Base-by-base conservation (phyloP, 169 alveolate genomes). In the Neospora caninum region DNA sequence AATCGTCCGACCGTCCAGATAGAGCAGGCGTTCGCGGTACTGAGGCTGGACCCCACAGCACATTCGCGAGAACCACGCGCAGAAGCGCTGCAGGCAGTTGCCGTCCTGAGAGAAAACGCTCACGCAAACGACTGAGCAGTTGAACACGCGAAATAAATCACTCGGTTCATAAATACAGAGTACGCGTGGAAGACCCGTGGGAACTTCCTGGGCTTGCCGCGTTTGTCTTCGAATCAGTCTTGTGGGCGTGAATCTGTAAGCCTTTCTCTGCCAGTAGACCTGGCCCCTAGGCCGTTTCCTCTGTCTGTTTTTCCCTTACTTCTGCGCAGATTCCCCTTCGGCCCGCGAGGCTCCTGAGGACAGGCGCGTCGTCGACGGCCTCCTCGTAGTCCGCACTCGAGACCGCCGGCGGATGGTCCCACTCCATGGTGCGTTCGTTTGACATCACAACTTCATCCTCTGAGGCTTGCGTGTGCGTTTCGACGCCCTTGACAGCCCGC, bases 21-120 rank as follows among this genome's bases (percentile, higher is more conserved):
- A 49, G 22, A 88, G 42, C 13, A 88, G 80, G n/a, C 92, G 92
- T 80, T 88, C 83, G 39, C 38, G n/a, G 83, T 88, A 88, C 58
- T n/a, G 41, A 16, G 92, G 83, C 83, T 22, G 45, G 34, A 88
- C 92, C 36, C 92, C 92, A 38, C 92, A 88, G 58, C 53, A 31
- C 29, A 29, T 6, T 36, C 78, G 91, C 41, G 20, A 7, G 67
- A 86, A 20, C 67, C 49, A 31, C 45, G 91, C 70, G 45, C 70
- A 86, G 31, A 43, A 10, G n/a, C 78, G 91, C 91, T 53, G 91
- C 43, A 86, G 78, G 73, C 70, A 86, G 43, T 53, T 49, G 34
- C 91, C 78, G 34, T 86, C 80, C 80, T 86, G 78, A 67, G 25
- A 31, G 43, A 34, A 73, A 86, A 53, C 53, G 64, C 53, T 20